Conservation (phyloP, 768 basidiomycete species). For the Tylopilus vinaceipallidus region DNA sequence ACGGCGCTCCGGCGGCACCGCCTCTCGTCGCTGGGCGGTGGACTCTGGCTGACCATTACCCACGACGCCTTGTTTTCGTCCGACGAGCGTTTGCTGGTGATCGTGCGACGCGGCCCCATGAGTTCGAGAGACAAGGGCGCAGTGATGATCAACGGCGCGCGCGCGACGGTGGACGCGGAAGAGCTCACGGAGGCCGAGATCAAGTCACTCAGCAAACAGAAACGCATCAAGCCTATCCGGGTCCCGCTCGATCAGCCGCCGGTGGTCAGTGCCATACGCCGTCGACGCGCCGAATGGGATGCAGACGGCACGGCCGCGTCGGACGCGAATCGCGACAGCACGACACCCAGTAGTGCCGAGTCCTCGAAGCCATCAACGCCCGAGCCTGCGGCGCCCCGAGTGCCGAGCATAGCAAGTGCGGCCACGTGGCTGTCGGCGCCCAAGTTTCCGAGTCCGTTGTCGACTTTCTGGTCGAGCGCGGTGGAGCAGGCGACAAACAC, state of each 20-base stretch:
- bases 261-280: conserved; percentile 67
- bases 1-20: conserved; percentile 84
- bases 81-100: conserved; percentile 70
- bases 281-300: conserved; percentile 72
- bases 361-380: conserved; percentile 20
- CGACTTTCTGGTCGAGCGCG: conserved; percentile 70
- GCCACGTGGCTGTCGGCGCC: conserved; percentile 58
- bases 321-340: conserved; percentile 16
- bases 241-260: conserved; percentile 94
- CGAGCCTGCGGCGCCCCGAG: conserved; percentile 19
- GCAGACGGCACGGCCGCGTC: conserved; percentile 40
- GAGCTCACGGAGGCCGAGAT: conserved; percentile 86
- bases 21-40: conserved; percentile 83
- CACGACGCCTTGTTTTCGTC: conserved; percentile 80
- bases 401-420: conserved; percentile 12
- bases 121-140: conserved; percentile 68
- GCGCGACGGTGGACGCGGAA: conserved; percentile 82
- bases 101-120: conserved; percentile 70
- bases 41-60: conserved; percentile 89
- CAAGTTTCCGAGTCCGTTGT: conserved; percentile 64
- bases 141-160: conserved; percentile 88
- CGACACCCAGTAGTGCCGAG: conserved; percentile 15
- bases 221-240: conserved; percentile 80
- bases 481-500: conserved; percentile 71
- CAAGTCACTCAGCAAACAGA: conserved; percentile 77